Conservation (phyloP, 768 basidiomycete genomes). For the Thelephora aurantiotincta region DNA sequence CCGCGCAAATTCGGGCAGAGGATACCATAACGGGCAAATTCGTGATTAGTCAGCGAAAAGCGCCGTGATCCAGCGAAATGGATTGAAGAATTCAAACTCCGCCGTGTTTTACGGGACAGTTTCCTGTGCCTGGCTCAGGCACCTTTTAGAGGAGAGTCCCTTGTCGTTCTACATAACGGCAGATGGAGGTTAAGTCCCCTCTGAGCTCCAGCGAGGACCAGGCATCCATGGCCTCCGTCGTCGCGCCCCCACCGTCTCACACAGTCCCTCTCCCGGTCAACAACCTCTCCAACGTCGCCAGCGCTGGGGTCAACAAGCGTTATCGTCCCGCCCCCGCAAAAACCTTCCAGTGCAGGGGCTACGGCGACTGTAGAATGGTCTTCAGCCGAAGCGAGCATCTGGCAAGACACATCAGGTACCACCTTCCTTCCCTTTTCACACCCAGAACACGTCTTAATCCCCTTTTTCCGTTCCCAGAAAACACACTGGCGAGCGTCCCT, state of each 20-base stretch:
- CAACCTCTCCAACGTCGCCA: slow-evolving; percentile 2
- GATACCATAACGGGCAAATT: no score
- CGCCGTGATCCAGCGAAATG: background rate
- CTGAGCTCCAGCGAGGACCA: background rate
- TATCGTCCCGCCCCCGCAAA: slow-evolving; percentile 80
- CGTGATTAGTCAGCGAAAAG: background rate
- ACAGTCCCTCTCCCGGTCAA: slow-evolving; percentile 4
- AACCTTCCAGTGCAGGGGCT: slow-evolving; percentile 91
- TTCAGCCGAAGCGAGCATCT: slow-evolving; percentile 94
- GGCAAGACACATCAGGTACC: slow-evolving; percentile 85
- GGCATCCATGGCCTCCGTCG: slow-evolving; percentile 14
- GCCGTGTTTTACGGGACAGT: background rate
- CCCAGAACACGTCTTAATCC: slow-evolving; percentile 7
- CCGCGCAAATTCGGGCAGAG: no score
- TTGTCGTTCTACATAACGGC: background rate
- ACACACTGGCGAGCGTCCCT: slow-evolving; percentile 96
- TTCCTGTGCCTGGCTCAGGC: background rate
- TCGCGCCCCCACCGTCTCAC: slow-evolving; percentile 7
- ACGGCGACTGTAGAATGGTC: slow-evolving; percentile 92
- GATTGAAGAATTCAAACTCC: background rate
- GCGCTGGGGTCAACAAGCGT: slow-evolving; percentile 33
- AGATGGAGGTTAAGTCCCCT: background rate
- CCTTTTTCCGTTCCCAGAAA: slow-evolving; percentile 40
- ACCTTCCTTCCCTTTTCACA: slow-evolving; percentile 10
- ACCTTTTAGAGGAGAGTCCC: background rate